Conservation (phyloP, 805 yeast genomes). For the Yarrowia deformans region DNA sequence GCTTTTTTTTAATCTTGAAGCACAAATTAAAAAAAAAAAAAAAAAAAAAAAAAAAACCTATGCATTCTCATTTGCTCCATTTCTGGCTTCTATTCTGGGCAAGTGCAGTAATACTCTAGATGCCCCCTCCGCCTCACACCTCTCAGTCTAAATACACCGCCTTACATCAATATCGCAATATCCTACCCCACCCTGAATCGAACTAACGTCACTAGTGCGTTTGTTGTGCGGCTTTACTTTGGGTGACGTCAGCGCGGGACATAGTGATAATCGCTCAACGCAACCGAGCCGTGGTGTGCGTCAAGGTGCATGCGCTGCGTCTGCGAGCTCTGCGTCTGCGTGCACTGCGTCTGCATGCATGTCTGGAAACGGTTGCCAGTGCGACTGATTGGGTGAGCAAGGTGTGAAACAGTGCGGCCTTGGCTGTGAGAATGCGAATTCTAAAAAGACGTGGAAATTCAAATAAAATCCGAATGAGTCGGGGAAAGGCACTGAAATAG, state of each 20-base stretch:
- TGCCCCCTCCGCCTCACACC: no score
- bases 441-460: background rate
- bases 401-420: background rate
- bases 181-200: background rate
- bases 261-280: constrained; percentile 7
- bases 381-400: constrained; percentile 3
- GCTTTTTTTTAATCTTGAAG: no score
- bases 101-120: no score
- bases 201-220: background rate
- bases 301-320: background rate
- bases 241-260: constrained; percentile 1
- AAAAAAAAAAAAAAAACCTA: no score
- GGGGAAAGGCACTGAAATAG: background rate
- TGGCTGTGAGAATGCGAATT: constrained; percentile 1
- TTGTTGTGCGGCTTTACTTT: background rate
- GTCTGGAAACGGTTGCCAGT: constrained; percentile 8
- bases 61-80: no score
- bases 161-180: no score
- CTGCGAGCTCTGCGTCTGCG: background rate
- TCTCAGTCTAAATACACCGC: no score
- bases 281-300: background rate
- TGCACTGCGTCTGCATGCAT: background rate
- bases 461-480: background rate
- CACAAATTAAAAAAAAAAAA: no score
- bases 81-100: no score